Base-by-base conservation (phyloP, 306 rosid species). In the Acacia confusa region DNA sequence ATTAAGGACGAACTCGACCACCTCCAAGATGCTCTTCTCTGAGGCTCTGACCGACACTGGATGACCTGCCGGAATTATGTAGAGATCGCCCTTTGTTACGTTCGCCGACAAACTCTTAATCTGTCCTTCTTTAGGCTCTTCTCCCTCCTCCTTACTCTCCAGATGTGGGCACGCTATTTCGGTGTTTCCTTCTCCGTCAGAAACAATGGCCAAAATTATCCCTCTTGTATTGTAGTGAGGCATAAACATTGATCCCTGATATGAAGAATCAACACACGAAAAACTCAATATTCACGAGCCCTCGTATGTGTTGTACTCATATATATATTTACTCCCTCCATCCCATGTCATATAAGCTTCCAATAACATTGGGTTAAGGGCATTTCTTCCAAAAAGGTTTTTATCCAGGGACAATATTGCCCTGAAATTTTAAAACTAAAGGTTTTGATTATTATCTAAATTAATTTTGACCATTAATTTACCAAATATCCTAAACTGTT, bases 31-130 rank as follows among this genome's bases (percentile, higher is more conserved):
- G 9, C 2, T 43, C 0, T 44, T 44, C 12, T 82, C 20, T 2
- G 83, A 34, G 19, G 93, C 88, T 9, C 68, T 68, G 43, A 84
- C 0, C 5, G 85, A 72, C 11, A 87, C n/a, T 7, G 90, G 93
- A 64, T 84, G 72, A 75, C 80, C 79, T 40, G 87, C 78, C 1
- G 91, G 91, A 25, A 84, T 19, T 3, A 88, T 28, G 0, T 84
- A 12, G 24, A 82, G 70, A 19, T 86, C 88, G 1, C 81, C 71
- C 4, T 6, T n/a, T 8, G 78, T 41, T 57, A 90, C 43, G 0
- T n/a, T 69, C 0, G 87, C 87, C 2, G 6, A 13, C 19, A 82
- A 57, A 65, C 85, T 80, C 3, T 43, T 67, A 2, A 86, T 48
- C 16, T 68, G 44, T 0, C 72, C 50, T 27, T 19, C 80, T 24